These are phyloP conservation scores for Mollisia scopiformis DNA, from an alignment of 2,329 filamentous ascomycete species.

Conservation along the genomic window DNA sequence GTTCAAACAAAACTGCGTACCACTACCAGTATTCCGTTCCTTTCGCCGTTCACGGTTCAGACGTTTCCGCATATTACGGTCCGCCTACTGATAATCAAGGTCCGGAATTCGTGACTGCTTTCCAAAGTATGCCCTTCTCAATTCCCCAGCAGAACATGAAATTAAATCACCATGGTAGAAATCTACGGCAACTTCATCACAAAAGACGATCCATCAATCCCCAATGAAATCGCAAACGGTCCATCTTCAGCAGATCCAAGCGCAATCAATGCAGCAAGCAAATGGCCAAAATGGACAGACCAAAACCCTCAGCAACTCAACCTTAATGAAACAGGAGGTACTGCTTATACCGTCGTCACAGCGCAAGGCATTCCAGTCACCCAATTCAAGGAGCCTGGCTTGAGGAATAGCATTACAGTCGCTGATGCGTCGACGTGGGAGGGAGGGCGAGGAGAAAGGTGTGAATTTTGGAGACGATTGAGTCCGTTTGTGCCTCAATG, in stretches of 20 bases:
- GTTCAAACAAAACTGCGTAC: conserved; percentile 36
- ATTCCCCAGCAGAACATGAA: background rate
- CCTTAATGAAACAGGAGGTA: background rate
- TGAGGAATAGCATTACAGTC: background rate
- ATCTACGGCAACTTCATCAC: conserved; percentile 17
- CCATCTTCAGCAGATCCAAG: background rate
- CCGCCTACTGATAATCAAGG: background rate
- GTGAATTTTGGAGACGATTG: background rate
- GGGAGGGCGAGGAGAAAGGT: background rate
- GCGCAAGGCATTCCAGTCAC: background rate
- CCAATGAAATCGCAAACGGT: conserved; percentile 4
- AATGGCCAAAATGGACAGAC: conserved; percentile 4
- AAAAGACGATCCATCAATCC: conserved; percentile 4
- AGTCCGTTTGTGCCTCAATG: conserved; percentile 1
- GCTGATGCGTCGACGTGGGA: background rate
- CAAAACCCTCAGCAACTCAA: background rate
- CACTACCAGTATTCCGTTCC: conserved; percentile 48
- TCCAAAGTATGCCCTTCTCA: background rate
- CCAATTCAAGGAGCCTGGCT: background rate
- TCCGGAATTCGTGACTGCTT: conserved; percentile 4
- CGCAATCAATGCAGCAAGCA: background rate
- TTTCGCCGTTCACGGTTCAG: conserved; percentile 38
- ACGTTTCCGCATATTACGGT: conserved; percentile 34
- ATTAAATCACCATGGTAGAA: background rate
- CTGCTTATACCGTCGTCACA: background rate